Conservation (phyloP, 495 filamentous ascomycete genomes). For the Daldinia childiae region DNA sequence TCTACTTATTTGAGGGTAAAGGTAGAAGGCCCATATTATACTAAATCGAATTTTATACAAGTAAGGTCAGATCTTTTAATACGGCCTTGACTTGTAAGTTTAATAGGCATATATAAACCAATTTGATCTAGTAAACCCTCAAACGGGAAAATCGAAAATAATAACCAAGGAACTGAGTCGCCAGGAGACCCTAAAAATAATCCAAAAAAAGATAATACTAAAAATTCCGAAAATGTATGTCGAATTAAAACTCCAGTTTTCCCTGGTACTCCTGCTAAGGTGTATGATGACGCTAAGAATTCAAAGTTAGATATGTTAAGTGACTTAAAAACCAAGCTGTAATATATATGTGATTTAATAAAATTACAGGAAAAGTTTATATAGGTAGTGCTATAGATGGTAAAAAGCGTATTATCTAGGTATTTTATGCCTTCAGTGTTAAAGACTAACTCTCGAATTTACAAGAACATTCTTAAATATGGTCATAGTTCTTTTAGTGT, state of each 20-base stretch:
- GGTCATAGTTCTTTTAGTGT: conserved; percentile 4
- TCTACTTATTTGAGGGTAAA: conserved; percentile 5
- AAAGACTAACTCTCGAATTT: conserved; percentile 5
- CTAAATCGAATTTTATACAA: conserved; percentile 3
- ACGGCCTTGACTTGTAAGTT: conserved; percentile 1
- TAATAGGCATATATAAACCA: background rate
- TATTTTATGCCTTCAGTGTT: conserved; percentile 5
- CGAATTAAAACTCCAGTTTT: conserved; percentile 2
- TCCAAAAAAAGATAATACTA: conserved; percentile 1
- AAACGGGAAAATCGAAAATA: background rate
- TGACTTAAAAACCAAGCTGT: conserved; percentile 5
- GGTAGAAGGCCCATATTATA: conserved; percentile 1
- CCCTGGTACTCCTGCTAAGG: conserved; percentile 4
- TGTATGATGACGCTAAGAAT: background rate
- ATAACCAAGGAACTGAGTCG: conserved; percentile 4
- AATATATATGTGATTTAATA: conserved; percentile 6
- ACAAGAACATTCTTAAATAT: conserved; percentile 5
- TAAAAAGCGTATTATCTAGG: conserved; percentile 3
- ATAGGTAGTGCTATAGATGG: conserved; percentile 4
- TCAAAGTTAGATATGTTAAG: conserved; percentile 5
- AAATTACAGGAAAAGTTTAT: conserved; percentile 5
- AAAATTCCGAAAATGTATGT: conserved; percentile 1
- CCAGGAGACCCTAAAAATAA: conserved; percentile 4
- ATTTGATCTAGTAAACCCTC: conserved; percentile 1
- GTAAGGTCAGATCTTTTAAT: conserved; percentile 3